These are phyloP conservation scores for Podospora fimiseda DNA, from an alignment of 495 filamentous ascomycete species.

Conservation along the genomic window DNA sequence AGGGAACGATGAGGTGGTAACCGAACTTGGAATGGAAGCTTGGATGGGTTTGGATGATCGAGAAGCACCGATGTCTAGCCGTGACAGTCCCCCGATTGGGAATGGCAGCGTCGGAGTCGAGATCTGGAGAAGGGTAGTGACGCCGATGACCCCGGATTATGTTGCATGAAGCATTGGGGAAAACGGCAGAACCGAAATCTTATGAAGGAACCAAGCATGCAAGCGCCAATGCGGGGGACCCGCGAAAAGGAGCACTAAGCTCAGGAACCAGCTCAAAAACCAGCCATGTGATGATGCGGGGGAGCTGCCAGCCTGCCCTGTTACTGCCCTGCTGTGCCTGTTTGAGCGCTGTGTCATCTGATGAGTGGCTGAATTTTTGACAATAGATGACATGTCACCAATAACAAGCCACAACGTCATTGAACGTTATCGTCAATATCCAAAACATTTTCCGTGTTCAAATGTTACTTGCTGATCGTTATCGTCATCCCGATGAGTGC, in stretches of 20 bases:
- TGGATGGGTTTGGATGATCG: too few relatives aligned
- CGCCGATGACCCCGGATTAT: not conserved
- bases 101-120: not conserved
- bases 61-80: not conserved
- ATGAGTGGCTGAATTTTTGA: not conserved
- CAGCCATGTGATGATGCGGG: constrained; percentile 3
- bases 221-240: not conserved
- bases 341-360: not conserved
- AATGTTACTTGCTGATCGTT: too few relatives aligned
- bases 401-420: too few relatives aligned
- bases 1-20: too few relatives aligned
- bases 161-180: constrained; percentile 2
- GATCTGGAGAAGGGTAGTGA: not conserved
- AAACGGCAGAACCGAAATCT: not conserved
- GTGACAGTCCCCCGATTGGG: not conserved
- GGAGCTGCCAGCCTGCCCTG: too few relatives aligned
- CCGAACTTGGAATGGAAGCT: not conserved
- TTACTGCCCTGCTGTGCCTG: too few relatives aligned
- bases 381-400: too few relatives aligned
- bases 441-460: too few relatives aligned
- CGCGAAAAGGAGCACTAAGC: not conserved
- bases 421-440: too few relatives aligned
- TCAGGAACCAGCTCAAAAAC: not conserved
- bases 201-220: not conserved
- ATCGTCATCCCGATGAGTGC: too few relatives aligned